phyloP scores from a whole-genome alignment of 805 yeast species.

The Kuraishia piskuri region DNA sequence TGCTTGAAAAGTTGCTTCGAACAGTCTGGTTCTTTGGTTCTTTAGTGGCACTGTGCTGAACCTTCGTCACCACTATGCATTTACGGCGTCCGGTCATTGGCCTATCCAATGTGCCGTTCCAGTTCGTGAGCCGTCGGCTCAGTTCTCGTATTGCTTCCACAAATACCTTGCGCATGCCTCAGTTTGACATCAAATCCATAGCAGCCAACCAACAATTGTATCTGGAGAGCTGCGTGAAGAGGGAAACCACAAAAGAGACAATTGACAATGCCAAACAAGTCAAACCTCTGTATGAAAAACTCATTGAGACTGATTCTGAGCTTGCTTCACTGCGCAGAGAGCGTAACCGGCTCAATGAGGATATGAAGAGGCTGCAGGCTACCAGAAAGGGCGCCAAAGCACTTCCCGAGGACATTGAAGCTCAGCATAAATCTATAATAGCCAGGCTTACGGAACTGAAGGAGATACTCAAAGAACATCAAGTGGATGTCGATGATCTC shows the following conservation, averaged over 20 bases:
- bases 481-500: slow-evolving; percentile 15
- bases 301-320: slow-evolving; percentile 6
- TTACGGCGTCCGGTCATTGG: not conserved
- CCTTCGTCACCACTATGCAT: not conserved
- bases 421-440: slow-evolving; percentile 2
- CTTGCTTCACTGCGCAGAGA: slow-evolving; percentile 14
- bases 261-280: slow-evolving; percentile 9
- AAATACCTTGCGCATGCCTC: slow-evolving; percentile 22
- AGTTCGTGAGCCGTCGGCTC: not conserved
- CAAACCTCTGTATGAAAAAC: slow-evolving; percentile 11
- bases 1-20: too few species aligned
- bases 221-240: slow-evolving; percentile 20
- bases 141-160: slow-evolving; percentile 5
- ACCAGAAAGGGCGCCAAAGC: slow-evolving; percentile 9
- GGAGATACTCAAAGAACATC: slow-evolving; percentile 19
- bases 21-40: too few species aligned
- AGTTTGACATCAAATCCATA: slow-evolving; percentile 25
- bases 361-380: slow-evolving; percentile 11
- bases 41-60: too few species aligned
- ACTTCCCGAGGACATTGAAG: not conserved
- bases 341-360: slow-evolving; percentile 12
- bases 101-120: not conserved
- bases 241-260: slow-evolving; percentile 16
- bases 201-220: slow-evolving; percentile 18
- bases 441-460: slow-evolving; percentile 16